Base-by-base conservation (phyloP, 2,329 filamentous ascomycete species). In the Grosmannia clavigera region DNA sequence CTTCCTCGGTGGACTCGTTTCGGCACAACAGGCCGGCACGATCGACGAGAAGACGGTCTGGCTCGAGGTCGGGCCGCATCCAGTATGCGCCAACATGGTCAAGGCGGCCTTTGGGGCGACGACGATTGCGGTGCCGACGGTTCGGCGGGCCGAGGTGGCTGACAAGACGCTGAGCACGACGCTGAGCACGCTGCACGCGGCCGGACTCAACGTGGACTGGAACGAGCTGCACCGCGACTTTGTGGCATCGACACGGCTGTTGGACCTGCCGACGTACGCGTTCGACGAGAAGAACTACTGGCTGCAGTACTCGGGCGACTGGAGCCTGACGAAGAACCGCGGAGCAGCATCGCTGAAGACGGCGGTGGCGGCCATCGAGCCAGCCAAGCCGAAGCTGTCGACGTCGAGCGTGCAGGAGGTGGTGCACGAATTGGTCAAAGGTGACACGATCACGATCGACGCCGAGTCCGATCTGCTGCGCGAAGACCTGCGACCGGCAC, bases 201-300 rank as follows among this genome's bases (percentile, higher is more conserved):
- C 78, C 11, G 87, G 86, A 48, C 73, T 88, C 9, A 74, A 78
- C 51, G 75, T 92, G 61, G 78, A 86, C 68, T 92, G 87, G 81
- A 81, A 84, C 62, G 87, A 90, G 71, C 88, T 81, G 67, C 83
- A 88, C 64, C 74, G 79, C 59, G 73, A 76, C 61, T 79, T 79
- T 63, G 66, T 67, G 25, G 60, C 65, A 0, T 71, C 69, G 14
- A 70, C 74, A 3, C 70, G 71, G 3, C 75, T 90, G 11, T 71
- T 89, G 6, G 75, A 81, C 6, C 73, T 91, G 0, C 88, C 88
- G 0, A 79, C 80, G 1, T 92, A 91, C 69, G 78, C 78, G 0
- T 92, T 87, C 73, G 84, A 91, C 66, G 76, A 83, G 66, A 88
- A 89, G 76, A 86, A 82, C 64, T 90, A 90, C 69, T 84, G 81